These are phyloP conservation scores for Lachnellula arida DNA, from an alignment of 2,329 filamentous ascomycete species.

Conservation along the genomic window DNA sequence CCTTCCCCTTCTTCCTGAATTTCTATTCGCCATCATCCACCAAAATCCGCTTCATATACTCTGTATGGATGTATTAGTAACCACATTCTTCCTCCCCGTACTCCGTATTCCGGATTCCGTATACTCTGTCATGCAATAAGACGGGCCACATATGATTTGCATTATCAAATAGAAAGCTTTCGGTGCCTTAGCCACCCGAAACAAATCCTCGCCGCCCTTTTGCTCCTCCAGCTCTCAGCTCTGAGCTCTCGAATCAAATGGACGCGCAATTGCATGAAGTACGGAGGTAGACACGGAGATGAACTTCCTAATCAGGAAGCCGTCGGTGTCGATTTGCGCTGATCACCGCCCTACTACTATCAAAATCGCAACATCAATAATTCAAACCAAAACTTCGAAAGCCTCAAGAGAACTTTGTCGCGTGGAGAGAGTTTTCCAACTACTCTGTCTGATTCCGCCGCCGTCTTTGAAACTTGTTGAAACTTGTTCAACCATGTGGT, in stretches of 20 bases:
- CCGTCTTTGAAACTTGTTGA: neutral
- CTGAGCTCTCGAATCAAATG: constrained; percentile 6
- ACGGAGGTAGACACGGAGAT: constrained; percentile 25
- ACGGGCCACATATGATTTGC: constrained; percentile 9
- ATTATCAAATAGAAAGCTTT: constrained; percentile 8
- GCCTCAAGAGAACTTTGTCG: neutral
- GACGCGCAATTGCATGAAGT: constrained; percentile 22
- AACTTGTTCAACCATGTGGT: neutral
- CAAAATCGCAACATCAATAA: neutral
- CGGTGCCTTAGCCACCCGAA: constrained; percentile 9
- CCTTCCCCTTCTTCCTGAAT: neutral
- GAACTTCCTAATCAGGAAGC: constrained; percentile 18
- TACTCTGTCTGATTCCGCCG: neutral
- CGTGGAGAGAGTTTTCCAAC: too few relatives aligned
- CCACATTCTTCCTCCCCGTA: neutral
- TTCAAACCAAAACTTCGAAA: neutral
- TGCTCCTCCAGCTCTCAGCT: constrained; percentile 11
- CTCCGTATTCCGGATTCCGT: neutral
- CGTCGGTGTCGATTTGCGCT: constrained; percentile 8
- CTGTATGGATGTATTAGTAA: neutral
- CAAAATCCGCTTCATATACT: neutral
- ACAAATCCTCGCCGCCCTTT: constrained; percentile 8
- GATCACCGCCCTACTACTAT: neutral
- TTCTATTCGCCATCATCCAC: neutral
- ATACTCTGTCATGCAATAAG: constrained; percentile 10